phyloP scores from a whole-genome alignment of 2,329 filamentous ascomycete genomes.

The Ascocoryne sarcoides region DNA sequence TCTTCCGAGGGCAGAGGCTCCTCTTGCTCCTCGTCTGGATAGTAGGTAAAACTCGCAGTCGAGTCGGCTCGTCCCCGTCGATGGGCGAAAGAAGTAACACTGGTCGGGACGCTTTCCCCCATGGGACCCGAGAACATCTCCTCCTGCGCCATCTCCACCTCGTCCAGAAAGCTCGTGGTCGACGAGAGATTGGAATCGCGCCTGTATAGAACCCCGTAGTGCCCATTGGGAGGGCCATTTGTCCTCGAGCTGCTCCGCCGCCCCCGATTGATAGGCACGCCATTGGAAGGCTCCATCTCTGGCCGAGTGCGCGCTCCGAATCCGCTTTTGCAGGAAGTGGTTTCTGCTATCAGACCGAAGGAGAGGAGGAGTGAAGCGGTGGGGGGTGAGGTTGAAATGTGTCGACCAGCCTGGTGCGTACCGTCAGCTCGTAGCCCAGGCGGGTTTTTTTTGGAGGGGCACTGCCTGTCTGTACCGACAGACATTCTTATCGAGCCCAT shows the following conservation, averaged over 20 bases:
- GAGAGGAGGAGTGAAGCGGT: not conserved
- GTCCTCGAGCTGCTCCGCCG: conserved; percentile 27
- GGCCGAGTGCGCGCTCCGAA: not conserved
- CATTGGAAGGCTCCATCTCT: conserved; percentile 23
- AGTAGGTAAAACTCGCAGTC: conserved; percentile 81
- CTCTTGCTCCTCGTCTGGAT: conserved; percentile 54
- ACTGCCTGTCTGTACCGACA: no score
- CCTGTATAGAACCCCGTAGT: conserved; percentile 44
- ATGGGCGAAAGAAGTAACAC: conserved; percentile 84
- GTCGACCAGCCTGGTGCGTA: no score
- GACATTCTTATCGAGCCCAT: no score
- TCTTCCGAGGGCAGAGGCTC: conserved; percentile 37
- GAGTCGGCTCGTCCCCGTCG: conserved; percentile 75
- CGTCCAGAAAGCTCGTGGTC: conserved; percentile 74
- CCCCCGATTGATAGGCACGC: conserved; percentile 18
- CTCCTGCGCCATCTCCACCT: conserved; percentile 98
- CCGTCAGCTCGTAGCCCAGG: no score
- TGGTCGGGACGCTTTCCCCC: conserved; percentile 92
- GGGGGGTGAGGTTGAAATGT: no score
- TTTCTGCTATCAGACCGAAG: not conserved
- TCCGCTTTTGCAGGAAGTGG: not conserved
- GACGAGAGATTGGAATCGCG: conserved; percentile 66
- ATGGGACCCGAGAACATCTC: conserved; percentile 93
- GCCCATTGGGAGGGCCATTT: conserved; percentile 21
- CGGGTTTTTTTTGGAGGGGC: no score